These are phyloP conservation scores for Micractinium conductrix DNA, from an alignment of 139 green algal genomes.

Conservation along the genomic window DNA sequence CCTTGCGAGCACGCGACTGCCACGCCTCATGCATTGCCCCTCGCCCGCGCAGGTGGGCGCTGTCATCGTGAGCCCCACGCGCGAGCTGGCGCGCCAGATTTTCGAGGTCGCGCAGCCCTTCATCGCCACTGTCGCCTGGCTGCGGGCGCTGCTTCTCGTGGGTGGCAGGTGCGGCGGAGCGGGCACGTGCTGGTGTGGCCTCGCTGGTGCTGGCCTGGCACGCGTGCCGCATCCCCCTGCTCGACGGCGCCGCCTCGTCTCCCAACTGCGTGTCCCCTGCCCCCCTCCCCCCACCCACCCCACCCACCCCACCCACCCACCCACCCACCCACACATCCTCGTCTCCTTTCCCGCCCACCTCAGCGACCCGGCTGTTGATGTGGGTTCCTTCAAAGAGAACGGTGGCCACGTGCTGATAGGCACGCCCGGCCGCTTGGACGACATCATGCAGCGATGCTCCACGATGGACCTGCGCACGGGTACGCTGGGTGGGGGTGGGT, in stretches of 20 bases:
- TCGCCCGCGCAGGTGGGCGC: constrained; percentile 79
- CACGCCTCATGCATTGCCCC: too few species aligned
- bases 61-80: constrained; percentile 92
- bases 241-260: background rate
- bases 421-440: constrained; percentile 92
- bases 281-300: too few species aligned
- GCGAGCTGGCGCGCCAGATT: constrained; percentile 95
- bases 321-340: too few species aligned
- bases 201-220: background rate
- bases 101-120: constrained; percentile 83
- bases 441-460: constrained; percentile 81
- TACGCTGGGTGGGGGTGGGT: too few species aligned
- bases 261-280: background rate
- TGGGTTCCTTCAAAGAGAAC: constrained; percentile 63
- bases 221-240: background rate
- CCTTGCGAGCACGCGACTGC: too few species aligned
- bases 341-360: background rate
- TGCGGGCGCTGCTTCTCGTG: constrained; percentile 72
- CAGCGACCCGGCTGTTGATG: constrained; percentile 75
- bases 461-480: constrained; percentile 68
- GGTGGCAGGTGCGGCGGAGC: constrained; percentile 87
- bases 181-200: too few species aligned
- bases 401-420: constrained; percentile 88
- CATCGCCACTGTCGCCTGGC: constrained; percentile 56
- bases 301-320: too few species aligned